Base-by-base conservation (phyloP, 2,329 filamentous ascomycete species). In the Aureobasidium sp. region DNA sequence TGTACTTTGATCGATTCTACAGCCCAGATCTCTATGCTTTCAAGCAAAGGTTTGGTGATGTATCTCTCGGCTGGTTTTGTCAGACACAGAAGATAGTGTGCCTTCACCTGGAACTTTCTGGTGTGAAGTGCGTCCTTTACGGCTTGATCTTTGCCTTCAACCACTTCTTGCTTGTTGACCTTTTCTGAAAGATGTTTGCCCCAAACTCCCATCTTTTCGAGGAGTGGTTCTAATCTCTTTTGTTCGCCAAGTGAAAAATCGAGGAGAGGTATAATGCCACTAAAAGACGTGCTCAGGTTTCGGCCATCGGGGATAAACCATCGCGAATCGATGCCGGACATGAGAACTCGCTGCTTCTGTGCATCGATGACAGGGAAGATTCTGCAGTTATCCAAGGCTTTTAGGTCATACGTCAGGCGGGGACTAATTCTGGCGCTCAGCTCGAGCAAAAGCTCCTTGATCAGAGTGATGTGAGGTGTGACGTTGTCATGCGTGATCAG, bases 391-490 rank as follows among this genome's bases (percentile, higher is more conserved):
- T 55, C 27, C 21, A 61, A 32, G 3, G 27, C 34, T 3, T 44
- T 29, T 0, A 53, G 13, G 8, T 61, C 14, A 6, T 13, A 39
- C 3, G 10, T 13, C 1, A 13, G 36, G 1, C 6, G 49, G 3
- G 7, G 13, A 0, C 41, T 61, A 11, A 61, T 9, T 29, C 30
- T 39, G 10, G 10, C 16, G 34, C 59, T 55, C 3, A 61, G 49
- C 39, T 44, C 59, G n/a, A 45, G 48, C 9, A 61, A 21, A 21
- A 61, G 3, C 39, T 55, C 59, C 37, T 61, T 61, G 39, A 55
- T 48, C n/a, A 6, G 7, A 11, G 2, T 27, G 2, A 48, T 30
- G n/a, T n/a, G 30, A 3, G 37, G 6, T 3, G 32, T 29, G 3
- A 36, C 6, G 6, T 55, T 55, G 25, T 61, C 39, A 9, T n/a